Conservation (phyloP, 176 grass and related monocot genomes). For the Stipa capillata region DNA sequence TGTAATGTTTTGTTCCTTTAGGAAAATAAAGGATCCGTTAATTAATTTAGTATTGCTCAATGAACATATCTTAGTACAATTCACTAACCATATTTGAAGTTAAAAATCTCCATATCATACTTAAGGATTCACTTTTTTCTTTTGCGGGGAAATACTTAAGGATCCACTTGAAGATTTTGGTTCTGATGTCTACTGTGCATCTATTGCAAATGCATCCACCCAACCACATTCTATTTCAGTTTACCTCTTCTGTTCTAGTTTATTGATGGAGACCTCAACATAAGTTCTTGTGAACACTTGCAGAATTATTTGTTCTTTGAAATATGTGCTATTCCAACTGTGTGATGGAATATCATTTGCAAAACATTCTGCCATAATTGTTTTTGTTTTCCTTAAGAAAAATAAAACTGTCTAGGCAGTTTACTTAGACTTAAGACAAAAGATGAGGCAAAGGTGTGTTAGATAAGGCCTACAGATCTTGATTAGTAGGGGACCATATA, state of each 20-base stretch:
- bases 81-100: neutral
- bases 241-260: neutral
- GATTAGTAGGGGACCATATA: slow-evolving; percentile 10
- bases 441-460: slow-evolving; percentile 11
- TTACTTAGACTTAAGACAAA: slow-evolving; percentile 15
- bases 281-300: slow-evolving; percentile 1
- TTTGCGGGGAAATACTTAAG: too few species aligned
- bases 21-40: neutral
- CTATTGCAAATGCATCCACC: neutral
- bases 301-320: slow-evolving; percentile 17
- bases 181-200: neutral
- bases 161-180: neutral
- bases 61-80: neutral
- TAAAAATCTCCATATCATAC: slow-evolving; percentile 5
- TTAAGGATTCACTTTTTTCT: too few species aligned
- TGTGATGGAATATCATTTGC: neutral
- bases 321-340: neutral
- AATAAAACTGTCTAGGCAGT: neutral
- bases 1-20: neutral
- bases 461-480: slow-evolving; percentile 22
- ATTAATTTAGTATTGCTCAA: neutral
- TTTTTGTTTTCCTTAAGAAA: neutral
- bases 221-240: slow-evolving; percentile 19
- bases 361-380: slow-evolving; percentile 10
- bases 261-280: neutral